Evolutionary conservation across 208 protist species (phyloP).

Genomic region (Leishmania major): DNA sequence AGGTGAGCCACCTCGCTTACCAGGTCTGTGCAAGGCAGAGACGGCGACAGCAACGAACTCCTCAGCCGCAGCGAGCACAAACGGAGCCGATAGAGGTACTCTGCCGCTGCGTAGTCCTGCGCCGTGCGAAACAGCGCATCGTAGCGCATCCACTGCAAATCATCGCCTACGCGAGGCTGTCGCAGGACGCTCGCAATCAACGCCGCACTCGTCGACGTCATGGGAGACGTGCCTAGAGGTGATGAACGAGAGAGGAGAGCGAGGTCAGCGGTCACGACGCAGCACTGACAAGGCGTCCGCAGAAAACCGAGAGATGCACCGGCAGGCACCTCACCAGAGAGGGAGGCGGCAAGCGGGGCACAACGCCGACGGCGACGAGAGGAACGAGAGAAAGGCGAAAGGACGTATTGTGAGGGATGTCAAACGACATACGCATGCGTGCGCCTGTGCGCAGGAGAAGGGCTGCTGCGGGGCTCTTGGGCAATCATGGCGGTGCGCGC

Average conservation of each 20-base stretch:
- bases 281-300: background rate
- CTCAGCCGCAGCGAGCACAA: slow-evolving; percentile 20
- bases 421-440: background rate
- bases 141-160: slow-evolving; percentile 18
- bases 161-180: slow-evolving; percentile 9
- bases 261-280: background rate
- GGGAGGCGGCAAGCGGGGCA: background rate
- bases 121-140: slow-evolving; percentile 26
- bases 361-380: background rate
- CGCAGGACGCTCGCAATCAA: slow-evolving; percentile 26
- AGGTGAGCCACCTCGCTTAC: background rate
- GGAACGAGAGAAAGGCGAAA: background rate
- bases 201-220: slow-evolving; percentile 28
- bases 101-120: slow-evolving; percentile 31
- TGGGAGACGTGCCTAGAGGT: background rate
- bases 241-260: background rate
- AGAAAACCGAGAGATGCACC: background rate
- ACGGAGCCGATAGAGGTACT: slow-evolving; percentile 32
- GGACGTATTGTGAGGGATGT: background rate
- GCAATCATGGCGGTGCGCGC: background rate
- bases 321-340: background rate
- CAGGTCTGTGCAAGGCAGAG: background rate
- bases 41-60: background rate
- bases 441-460: background rate
- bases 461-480: background rate